phyloP scores from a whole-genome alignment of 2,329 filamentous ascomycete species.

The Pestalotiopsis sp. region DNA sequence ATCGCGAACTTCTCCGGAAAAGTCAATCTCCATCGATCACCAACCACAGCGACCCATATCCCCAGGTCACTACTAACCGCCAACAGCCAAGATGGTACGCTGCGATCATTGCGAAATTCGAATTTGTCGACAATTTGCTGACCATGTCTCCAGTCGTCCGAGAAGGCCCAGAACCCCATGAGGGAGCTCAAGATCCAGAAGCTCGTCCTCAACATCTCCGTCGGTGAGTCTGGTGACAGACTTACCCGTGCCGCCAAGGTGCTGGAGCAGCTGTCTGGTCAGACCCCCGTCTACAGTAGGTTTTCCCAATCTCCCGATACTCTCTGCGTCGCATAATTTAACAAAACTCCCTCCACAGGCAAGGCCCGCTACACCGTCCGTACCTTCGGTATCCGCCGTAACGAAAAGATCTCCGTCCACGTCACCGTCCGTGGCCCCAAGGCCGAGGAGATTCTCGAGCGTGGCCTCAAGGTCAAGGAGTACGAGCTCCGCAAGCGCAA shows the following conservation, averaged over 20 bases:
- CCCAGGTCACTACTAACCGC: slow-evolving; percentile 31
- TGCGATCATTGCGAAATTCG: slow-evolving; percentile 20
- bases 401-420: slow-evolving; percentile 99
- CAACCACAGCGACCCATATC: slow-evolving; percentile 8
- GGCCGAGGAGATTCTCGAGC: slow-evolving; percentile 99
- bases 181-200: slow-evolving; percentile 88
- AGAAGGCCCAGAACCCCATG: slow-evolving; percentile 98
- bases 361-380: slow-evolving; percentile 99
- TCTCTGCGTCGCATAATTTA: neutral
- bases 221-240: slow-evolving; percentile 99
- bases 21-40: slow-evolving; percentile 34
- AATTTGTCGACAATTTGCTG: slow-evolving; percentile 40
- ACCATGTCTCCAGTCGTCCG: slow-evolving; percentile 56
- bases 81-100: slow-evolving; percentile 18
- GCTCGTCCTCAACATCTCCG: slow-evolving; percentile 80
- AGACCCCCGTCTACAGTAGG: slow-evolving; percentile 99
- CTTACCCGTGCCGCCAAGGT: slow-evolving; percentile 99
- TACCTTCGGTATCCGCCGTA: slow-evolving; percentile 99
- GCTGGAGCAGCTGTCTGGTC: slow-evolving; percentile 98
- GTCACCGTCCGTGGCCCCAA: slow-evolving; percentile 98
- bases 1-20: slow-evolving; percentile 10
- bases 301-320: slow-evolving; percentile 25
- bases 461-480: slow-evolving; percentile 99
- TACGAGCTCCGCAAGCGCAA: slow-evolving; percentile 99
- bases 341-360: slow-evolving; percentile 54